Percentiles rank a stretch among this genome's conserved stretches.
Conservation (phyloP, 257 asterid genomes). For the Verbascum thapsus region DNA sequence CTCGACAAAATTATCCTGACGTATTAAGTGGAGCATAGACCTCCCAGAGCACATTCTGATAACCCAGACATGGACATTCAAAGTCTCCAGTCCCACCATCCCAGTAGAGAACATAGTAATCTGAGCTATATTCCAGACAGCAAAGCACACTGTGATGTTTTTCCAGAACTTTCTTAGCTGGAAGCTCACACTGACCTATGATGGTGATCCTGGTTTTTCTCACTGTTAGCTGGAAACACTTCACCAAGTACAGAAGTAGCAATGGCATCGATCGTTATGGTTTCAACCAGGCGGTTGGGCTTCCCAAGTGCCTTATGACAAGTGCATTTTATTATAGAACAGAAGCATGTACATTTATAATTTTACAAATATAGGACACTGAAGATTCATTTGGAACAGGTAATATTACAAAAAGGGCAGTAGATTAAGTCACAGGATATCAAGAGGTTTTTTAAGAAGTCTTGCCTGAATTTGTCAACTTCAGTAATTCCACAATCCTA, state of each 20-base stretch:
- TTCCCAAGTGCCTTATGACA: conserved; percentile 15
- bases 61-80: not conserved
- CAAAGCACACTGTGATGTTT: not conserved
- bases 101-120: not conserved
- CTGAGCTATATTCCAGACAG: not conserved
- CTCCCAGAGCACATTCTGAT: not conserved
- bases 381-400: conserved; percentile 18
- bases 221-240: not conserved
- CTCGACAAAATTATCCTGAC: not conserved
- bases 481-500: conserved; percentile 85
- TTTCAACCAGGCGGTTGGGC: not conserved
- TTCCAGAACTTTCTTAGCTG: not conserved
- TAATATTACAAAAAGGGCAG: conserved; percentile 14
- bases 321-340: not conserved
- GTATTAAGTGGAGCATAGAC: not conserved
- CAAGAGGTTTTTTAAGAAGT: conserved; percentile 22
- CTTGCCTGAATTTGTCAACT: conserved; percentile 88
- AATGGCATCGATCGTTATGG: not conserved
- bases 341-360: not conserved
- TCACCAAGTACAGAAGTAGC: not conserved
- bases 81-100: conserved; percentile 16
- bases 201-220: not conserved
- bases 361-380: conserved; percentile 16
- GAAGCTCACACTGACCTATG: conserved; percentile 12
- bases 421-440: conserved; percentile 12